Base-by-base conservation (phyloP, 2,329 filamentous ascomycete genomes). In the Cladophialophora bantiana region DNA sequence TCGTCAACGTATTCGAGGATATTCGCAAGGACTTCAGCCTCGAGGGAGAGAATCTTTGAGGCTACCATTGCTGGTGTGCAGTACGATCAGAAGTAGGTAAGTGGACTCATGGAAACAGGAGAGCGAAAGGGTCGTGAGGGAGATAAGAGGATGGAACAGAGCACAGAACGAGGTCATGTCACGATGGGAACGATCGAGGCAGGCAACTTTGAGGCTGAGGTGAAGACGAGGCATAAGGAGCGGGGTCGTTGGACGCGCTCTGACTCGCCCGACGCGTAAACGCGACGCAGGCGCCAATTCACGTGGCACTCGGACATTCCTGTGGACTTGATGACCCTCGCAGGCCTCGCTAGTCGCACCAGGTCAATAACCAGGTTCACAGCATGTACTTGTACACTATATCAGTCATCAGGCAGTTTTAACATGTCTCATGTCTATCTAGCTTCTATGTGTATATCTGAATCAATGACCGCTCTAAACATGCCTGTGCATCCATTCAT, bases 11-110 rank as follows among this genome's bases (percentile, higher is more conserved):
- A 64, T 40, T 58, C 42, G 12, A 71, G 59, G 34, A 67, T 63
- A 7, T 38, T 40, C 7, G 64, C 40, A n/a, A 69, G 67, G 36
- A 69, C 42, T 62, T 71, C 69, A 42, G 66, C 36, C 32, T 69
- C 64, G 26, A 71, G 62, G 56, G 56, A 54, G 48, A 63, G 52
- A 26, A 69, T 64, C n/a, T 26, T 50, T 15, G 42, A 20, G 10
- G 48, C 10, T 13, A 59, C 34, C 53, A 54, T 45, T 15, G 34
- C 52, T 36, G 13, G 6, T 45, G 40, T 18, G 5, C 3, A 9
- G 10, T 7, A 13, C 9, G 42, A 4, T 50, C 45, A 50, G 18
- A 26, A 20, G 18, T 50, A 20, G 45, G 7, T 20, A 9, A 20
- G 9, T 20, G 15, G 3, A 50, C 18, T 9, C 6, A 20, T 10